A percentile compares a stretch with the other conserved stretches of the same genome.
Evolutionary conservation across 768 basidiomycete species (phyloP).

Genomic region (Tylopilus rubrobrunneus): DNA sequence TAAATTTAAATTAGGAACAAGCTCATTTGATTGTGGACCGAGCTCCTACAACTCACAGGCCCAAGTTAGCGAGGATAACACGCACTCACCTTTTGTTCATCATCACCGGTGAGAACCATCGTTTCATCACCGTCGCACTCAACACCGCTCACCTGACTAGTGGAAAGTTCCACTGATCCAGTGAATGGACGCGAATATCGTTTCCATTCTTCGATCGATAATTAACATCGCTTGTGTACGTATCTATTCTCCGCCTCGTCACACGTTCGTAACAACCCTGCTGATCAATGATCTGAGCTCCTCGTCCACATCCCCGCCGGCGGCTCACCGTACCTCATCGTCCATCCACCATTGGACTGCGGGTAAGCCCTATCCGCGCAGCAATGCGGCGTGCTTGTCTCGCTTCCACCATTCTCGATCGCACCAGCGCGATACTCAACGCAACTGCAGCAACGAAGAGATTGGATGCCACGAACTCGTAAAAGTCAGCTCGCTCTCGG

Average conservation of each 20-base stretch:
- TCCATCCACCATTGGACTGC: conserved; percentile 26
- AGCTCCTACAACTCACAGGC: too few species aligned
- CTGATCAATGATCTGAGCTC: background rate
- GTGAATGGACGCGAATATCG: background rate
- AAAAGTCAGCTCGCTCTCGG: conserved; percentile 82
- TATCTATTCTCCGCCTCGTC: background rate
- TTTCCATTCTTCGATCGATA: background rate
- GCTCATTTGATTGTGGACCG: background rate
- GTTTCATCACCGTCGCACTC: conserved; percentile 12
- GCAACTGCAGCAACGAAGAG: conserved; percentile 65
- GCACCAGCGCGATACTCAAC: conserved; percentile 59
- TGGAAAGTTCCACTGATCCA: background rate
- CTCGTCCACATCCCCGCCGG: background rate
- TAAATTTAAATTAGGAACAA: conserved; percentile 11
- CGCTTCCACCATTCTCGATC: conserved; percentile 64
- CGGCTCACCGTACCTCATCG: conserved; percentile 10
- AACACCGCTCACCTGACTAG: background rate
- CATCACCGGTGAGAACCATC: background rate
- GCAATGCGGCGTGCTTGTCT: conserved; percentile 80
- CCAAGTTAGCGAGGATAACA: background rate
- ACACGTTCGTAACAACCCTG: conserved; percentile 1
- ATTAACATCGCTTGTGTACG: background rate
- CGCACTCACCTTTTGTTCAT: background rate
- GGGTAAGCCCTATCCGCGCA: conserved; percentile 75
- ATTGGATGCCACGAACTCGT: conserved; percentile 88